Percentiles rank a stretch among this genome's conserved stretches.
These are phyloP conservation scores for Selaginella tamariscina DNA, from an alignment of 75 land plant genomes.

Conservation along the genomic window DNA sequence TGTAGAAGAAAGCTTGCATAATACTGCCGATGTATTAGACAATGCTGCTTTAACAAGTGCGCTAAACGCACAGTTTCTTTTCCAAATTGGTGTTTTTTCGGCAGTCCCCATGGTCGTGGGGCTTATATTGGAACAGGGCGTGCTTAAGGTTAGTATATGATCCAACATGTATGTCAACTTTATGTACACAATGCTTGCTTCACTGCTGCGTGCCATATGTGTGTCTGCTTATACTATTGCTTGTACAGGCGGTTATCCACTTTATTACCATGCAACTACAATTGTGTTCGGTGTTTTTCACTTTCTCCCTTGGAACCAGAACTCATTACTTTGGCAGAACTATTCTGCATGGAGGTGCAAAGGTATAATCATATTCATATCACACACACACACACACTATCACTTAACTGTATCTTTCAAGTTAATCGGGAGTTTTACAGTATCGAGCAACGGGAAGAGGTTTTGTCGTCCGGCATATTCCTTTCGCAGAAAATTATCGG, in stretches of 20 bases:
- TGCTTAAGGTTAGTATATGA: constrained; percentile 41
- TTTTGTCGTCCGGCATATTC: constrained; percentile 89
- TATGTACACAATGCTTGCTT: background rate
- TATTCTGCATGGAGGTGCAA: constrained; percentile 96
- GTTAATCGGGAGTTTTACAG: constrained; percentile 33
- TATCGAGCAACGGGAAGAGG: constrained; percentile 96
- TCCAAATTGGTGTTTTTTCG: constrained; percentile 87
- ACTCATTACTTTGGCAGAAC: constrained; percentile 97
- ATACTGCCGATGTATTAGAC: constrained; percentile 29
- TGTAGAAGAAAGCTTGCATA: constrained; percentile 41
- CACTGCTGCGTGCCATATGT: background rate
- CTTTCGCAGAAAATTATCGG: constrained; percentile 89
- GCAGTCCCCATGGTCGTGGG: constrained; percentile 94
- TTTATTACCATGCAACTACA: constrained; percentile 66
- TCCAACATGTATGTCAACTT: background rate
- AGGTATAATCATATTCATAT: too few relatives aligned
- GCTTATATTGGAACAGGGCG: constrained; percentile 68
- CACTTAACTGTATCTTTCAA: too few relatives aligned
- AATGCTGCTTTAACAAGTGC: constrained; percentile 79
- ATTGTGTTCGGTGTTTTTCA: constrained; percentile 85
- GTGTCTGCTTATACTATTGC: constrained; percentile 25
- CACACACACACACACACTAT: too few relatives aligned
- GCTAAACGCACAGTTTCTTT: constrained; percentile 69
- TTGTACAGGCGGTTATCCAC: background rate
- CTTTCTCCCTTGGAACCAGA: constrained; percentile 88